Evolutionary conservation across 139 green algal species (phyloP).

Genomic region (Micromonas pusilla): DNA sequence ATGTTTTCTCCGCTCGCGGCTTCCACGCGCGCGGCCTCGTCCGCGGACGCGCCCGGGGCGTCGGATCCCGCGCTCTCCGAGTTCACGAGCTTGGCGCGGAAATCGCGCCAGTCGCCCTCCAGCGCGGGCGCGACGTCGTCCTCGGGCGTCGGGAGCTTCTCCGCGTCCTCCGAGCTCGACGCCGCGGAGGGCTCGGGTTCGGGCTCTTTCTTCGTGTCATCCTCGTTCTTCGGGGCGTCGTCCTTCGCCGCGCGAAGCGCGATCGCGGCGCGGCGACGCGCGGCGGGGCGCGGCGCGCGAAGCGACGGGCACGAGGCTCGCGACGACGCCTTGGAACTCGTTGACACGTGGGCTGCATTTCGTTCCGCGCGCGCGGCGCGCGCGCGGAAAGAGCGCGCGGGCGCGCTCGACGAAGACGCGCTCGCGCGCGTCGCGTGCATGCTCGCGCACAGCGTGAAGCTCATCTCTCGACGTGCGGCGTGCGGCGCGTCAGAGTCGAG

Average conservation of each 20-base stretch:
- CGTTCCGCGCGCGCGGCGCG: too few species aligned
- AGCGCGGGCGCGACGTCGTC: constrained; percentile 19
- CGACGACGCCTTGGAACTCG: too few species aligned
- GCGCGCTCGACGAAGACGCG: too few species aligned
- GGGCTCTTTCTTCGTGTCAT: neutral
- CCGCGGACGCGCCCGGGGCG: neutral
- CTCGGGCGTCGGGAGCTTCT: neutral
- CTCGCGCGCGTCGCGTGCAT: too few species aligned
- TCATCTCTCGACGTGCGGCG: too few species aligned
- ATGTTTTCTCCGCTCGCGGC: constrained; percentile 6
- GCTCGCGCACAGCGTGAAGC: too few species aligned
- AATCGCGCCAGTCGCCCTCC: constrained; percentile 38
- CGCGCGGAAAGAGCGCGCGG: too few species aligned
- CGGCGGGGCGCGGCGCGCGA: neutral
- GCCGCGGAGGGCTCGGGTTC: neutral
- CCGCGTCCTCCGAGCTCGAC: neutral
- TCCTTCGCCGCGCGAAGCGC: neutral
- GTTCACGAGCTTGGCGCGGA: constrained; percentile 31
- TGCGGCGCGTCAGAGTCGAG: too few species aligned
- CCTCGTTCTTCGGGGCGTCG: neutral
- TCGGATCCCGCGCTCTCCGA: neutral
- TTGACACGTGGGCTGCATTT: too few species aligned
- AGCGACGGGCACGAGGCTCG: too few species aligned
- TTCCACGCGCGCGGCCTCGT: neutral
- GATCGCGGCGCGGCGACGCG: too few species aligned